Evolutionary conservation across 768 basidiomycete species (phyloP).

Genomic region (Macrolepiota dolichaula): DNA sequence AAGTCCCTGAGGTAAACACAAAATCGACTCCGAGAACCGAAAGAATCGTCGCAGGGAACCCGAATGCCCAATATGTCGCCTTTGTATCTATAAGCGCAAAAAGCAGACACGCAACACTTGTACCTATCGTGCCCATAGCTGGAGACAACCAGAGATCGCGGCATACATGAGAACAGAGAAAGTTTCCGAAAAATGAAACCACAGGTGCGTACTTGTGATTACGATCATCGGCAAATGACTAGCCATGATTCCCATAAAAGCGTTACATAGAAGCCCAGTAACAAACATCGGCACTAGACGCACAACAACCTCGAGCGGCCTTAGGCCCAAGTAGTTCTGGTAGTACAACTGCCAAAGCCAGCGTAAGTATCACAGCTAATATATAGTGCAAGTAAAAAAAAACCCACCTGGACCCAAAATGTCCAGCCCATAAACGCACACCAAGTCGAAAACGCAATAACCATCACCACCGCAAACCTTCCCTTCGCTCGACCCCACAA

Average conservation of each 20-base stretch:
- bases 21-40: conserved; percentile 79
- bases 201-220: conserved; percentile 46
- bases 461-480: conserved; percentile 56
- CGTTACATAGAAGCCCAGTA: conserved; percentile 60
- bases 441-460: conserved; percentile 62
- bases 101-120: conserved; percentile 54
- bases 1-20: conserved; percentile 66
- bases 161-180: background rate
- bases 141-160: background rate
- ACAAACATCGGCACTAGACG: conserved; percentile 72
- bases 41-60: conserved; percentile 64
- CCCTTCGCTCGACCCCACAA: conserved; percentile 63
- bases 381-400: background rate
- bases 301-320: conserved; percentile 58
- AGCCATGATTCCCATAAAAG: conserved; percentile 60
- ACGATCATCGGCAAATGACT: conserved; percentile 50
- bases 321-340: conserved; percentile 55
- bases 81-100: conserved; percentile 64
- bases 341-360: conserved; percentile 54
- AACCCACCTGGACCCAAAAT: conserved; percentile 30
- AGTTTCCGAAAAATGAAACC: background rate
- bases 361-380: background rate
- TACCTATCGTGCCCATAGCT: conserved; percentile 51
- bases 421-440: conserved; percentile 51
- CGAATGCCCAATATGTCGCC: conserved; percentile 69